Evolutionary conservation across 768 basidiomycete genomes (phyloP).

Genomic region (Pleurotus tuber-regium): DNA sequence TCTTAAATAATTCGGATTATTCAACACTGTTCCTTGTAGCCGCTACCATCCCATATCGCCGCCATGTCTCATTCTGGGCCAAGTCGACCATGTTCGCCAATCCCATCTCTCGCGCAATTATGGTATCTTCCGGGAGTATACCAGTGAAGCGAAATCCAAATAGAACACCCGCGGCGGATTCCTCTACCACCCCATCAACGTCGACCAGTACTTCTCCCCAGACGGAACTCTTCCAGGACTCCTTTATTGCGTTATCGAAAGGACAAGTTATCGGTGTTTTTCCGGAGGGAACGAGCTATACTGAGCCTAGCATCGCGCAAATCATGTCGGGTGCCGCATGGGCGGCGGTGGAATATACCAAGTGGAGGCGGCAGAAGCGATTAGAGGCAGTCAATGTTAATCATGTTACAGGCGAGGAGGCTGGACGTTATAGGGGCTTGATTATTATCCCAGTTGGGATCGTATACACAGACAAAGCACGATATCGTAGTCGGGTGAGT

Average conservation of each 20-base stretch:
- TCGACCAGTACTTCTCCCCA: conserved; percentile 18
- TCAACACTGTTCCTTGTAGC: no score
- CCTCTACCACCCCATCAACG: not conserved
- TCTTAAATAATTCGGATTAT: no score
- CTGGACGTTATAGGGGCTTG: conserved; percentile 25
- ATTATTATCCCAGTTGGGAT: conserved; percentile 63
- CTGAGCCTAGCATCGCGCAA: conserved; percentile 44
- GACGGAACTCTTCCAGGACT: conserved; percentile 51
- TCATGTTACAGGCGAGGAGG: conserved; percentile 12
- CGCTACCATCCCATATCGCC: conserved; percentile 56
- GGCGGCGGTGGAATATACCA: conserved; percentile 68
- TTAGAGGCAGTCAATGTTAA: no score
- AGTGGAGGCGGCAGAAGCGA: conserved; percentile 26
- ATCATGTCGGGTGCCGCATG: conserved; percentile 64
- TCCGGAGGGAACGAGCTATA: conserved; percentile 59
- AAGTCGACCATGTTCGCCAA: conserved; percentile 68
- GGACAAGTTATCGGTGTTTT: conserved; percentile 67
- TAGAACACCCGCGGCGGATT: not conserved
- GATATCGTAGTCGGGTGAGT: conserved; percentile 57
- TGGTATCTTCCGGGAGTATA: conserved; percentile 66
- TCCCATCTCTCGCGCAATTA: conserved; percentile 46
- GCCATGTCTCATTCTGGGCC: conserved; percentile 66
- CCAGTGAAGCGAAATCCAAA: conserved; percentile 68
- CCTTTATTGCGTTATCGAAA: conserved; percentile 50
- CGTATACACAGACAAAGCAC: conserved; percentile 68